phyloP scores from a whole-genome alignment of 176 grass and related monocot genomes.

The Triticum monococcum region DNA sequence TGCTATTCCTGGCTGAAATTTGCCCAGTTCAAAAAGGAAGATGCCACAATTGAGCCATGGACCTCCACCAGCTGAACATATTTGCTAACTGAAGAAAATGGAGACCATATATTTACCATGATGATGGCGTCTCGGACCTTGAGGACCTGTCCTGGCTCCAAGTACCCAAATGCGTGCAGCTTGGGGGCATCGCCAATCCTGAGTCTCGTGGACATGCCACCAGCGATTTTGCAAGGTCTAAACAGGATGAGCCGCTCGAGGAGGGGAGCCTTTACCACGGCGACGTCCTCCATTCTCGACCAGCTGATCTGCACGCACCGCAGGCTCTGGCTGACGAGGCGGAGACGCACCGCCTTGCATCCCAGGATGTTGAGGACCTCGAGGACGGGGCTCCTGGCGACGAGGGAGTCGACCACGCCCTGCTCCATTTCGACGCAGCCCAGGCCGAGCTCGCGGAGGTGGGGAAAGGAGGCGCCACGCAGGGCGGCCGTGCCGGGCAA shows the following conservation, averaged over 20 bases:
- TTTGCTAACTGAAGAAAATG: background rate
- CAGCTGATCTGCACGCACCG: background rate
- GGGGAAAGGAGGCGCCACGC: background rate
- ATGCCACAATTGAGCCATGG: background rate
- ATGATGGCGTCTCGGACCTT: background rate
- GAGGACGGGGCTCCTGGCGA: background rate
- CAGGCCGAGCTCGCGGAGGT: slow-evolving; percentile 6
- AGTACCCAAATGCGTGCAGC: background rate
- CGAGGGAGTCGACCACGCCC: background rate
- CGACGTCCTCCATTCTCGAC: background rate
- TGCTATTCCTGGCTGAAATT: background rate
- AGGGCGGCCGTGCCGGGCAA: background rate
- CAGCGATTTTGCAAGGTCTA: no score
- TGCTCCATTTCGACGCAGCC: background rate
- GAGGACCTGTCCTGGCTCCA: background rate
- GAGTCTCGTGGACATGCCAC: background rate
- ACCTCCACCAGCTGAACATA: background rate
- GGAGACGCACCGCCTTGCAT: background rate
- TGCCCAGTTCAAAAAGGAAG: background rate
- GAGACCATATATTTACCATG: background rate
- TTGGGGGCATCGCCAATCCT: slow-evolving; percentile 27
- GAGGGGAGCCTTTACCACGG: background rate
- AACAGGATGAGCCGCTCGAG: slow-evolving; percentile 10
- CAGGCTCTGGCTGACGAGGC: background rate
- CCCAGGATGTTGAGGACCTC: background rate